phyloP scores from a whole-genome alignment of 257 asterid genomes.

The Leptodermis oblonga region DNA sequence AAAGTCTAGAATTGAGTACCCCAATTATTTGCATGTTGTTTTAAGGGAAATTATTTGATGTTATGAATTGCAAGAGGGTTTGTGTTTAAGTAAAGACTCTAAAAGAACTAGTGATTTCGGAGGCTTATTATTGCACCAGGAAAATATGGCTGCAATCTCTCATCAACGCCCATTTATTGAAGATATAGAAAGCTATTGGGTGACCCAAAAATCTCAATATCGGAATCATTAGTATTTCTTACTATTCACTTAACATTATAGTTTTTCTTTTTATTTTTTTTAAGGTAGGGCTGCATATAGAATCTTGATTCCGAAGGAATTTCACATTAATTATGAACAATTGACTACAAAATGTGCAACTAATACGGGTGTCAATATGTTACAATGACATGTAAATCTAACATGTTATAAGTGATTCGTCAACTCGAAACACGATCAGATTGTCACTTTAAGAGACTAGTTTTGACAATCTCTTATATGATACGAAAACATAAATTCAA shows the following conservation, averaged over 20 bases:
- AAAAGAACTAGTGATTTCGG: background rate
- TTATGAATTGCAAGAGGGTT: conserved; percentile 1
- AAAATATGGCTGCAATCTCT: background rate
- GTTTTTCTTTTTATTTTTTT: background rate
- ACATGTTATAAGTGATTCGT: too few species aligned
- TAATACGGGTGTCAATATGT: too few species aligned
- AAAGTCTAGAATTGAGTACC: too few species aligned
- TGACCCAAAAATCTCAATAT: background rate
- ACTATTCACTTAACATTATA: conserved; percentile 15
- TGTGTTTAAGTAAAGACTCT: conserved; percentile 5
- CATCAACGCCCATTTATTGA: background rate
- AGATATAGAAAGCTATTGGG: background rate
- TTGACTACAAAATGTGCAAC: background rate
- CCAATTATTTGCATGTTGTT: background rate
- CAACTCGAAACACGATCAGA: too few species aligned
- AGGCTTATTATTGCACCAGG: conserved; percentile 11
- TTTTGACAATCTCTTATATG: too few species aligned
- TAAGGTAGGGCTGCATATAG: background rate
- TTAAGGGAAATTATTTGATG: too few species aligned
- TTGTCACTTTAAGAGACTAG: too few species aligned
- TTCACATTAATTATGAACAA: conserved; percentile 1
- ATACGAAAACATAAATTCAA: too few species aligned
- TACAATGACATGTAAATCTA: too few species aligned
- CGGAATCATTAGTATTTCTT: background rate
- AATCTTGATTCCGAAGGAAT: conserved; percentile 14